Evolutionary conservation across 345 rosid genomes (phyloP).

Genomic region (Euphorbia peplus): DNA sequence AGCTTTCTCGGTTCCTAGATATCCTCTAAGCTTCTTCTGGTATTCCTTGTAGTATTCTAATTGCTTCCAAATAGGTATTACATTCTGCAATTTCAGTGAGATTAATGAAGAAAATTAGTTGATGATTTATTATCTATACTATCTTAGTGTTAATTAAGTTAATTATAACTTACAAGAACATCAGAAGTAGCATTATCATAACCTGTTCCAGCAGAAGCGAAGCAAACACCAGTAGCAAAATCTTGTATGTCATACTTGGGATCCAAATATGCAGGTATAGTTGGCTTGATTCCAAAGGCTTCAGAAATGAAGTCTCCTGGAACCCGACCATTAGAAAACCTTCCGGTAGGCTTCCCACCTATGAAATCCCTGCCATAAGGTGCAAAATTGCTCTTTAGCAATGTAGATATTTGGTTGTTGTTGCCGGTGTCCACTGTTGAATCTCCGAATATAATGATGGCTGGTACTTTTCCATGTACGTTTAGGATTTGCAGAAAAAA

Average conservation of each 20-base stretch:
- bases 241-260: conserved; percentile 12
- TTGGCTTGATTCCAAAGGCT: conserved; percentile 18
- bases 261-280: conserved; percentile 18
- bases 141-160: not conserved
- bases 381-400: conserved; percentile 13
- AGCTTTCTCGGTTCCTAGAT: conserved; percentile 13
- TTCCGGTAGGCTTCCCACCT: conserved; percentile 13
- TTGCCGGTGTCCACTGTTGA: conserved; percentile 19
- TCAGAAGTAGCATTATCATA: conserved; percentile 21
- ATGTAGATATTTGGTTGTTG: conserved; percentile 10
- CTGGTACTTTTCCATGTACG: conserved; percentile 18
- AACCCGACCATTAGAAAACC: conserved; percentile 18
- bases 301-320: conserved; percentile 16
- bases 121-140: not conserved
- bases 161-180: conserved; percentile 14
- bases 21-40: conserved; percentile 12
- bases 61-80: conserved; percentile 17
- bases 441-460: conserved; percentile 19
- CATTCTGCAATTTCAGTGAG: conserved; percentile 19
- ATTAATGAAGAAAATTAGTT: not conserved
- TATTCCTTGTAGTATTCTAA: conserved; percentile 15
- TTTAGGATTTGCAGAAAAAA: conserved; percentile 32
- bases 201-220: conserved; percentile 23
- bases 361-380: conserved; percentile 18
- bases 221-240: conserved; percentile 22